A percentile compares a stretch with the other conserved stretches of the same genome.
Evolutionary conservation across 108 stramenopile species (phyloP).

Genomic region (Mediolabrus comicus): DNA sequence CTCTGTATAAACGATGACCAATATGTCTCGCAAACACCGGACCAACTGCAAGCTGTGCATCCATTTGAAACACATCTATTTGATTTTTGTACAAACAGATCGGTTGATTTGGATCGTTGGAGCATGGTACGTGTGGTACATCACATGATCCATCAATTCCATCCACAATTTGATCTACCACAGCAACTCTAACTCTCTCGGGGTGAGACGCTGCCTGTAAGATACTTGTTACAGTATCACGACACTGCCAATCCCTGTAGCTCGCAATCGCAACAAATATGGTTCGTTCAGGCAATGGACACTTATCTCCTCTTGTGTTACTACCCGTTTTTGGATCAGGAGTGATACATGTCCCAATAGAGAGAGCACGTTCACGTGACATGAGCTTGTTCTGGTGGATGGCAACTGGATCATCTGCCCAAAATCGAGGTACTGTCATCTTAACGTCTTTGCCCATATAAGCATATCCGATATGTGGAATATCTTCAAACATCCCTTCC

Average conservation of each 20-base stretch:
- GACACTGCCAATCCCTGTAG: slow-evolving; percentile 50
- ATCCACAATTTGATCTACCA: slow-evolving; percentile 49
- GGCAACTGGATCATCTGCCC: slow-evolving; percentile 45
- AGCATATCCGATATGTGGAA: slow-evolving; percentile 42
- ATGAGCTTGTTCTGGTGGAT: slow-evolving; percentile 49
- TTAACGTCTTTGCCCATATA: slow-evolving; percentile 20
- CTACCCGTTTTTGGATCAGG: slow-evolving; percentile 32
- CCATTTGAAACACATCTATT: slow-evolving; percentile 52
- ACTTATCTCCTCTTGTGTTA: slow-evolving; percentile 37
- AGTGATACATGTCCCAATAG: slow-evolving; percentile 42
- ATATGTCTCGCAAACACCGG: slow-evolving; percentile 61
- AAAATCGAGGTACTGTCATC: slow-evolving; percentile 44
- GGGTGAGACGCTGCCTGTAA: slow-evolving; percentile 67
- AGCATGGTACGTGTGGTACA: slow-evolving; percentile 34
- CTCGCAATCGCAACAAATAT: slow-evolving; percentile 53
- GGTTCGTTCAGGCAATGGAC: slow-evolving; percentile 36
- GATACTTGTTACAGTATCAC: slow-evolving; percentile 62
- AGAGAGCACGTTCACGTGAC: slow-evolving; percentile 45
- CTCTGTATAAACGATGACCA: slow-evolving; percentile 53
- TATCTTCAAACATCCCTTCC: slow-evolving; percentile 45
- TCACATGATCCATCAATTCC: slow-evolving; percentile 49
- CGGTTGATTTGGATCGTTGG: slow-evolving; percentile 35
- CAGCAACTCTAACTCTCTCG: slow-evolving; percentile 60
- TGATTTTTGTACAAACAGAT: slow-evolving; percentile 44
- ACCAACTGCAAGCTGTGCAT: slow-evolving; percentile 51